These are phyloP conservation scores for Puccinia coronata DNA, from an alignment of 1,284 basidiomycete species.

Conservation along the genomic window DNA sequence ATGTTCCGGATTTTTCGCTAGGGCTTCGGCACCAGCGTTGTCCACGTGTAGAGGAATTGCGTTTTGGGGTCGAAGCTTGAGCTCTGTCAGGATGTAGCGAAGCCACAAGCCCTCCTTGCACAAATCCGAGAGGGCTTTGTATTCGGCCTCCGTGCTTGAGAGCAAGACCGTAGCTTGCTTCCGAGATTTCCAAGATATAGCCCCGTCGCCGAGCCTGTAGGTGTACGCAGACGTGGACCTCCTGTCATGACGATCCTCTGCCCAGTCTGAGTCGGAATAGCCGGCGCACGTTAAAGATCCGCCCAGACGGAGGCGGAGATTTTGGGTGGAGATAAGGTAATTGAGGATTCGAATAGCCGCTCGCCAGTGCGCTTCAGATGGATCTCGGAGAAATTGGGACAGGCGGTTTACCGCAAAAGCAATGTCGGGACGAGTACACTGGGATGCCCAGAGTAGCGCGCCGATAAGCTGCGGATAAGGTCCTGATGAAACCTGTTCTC, in stretches of 20 bases:
- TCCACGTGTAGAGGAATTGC: too few species aligned
- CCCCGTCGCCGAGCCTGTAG: too few species aligned
- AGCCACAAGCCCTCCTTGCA: too few species aligned
- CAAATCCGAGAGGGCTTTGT: too few species aligned
- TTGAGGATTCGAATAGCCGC: not conserved
- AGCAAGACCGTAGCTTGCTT: too few species aligned
- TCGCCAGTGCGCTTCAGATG: not conserved
- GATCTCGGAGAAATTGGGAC: constrained; percentile 16
- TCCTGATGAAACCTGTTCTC: not conserved
- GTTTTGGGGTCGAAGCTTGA: too few species aligned
- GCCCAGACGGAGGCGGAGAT: not conserved
- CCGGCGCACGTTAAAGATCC: not conserved
- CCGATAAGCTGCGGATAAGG: not conserved
- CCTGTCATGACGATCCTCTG: not conserved
- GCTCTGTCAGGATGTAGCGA: too few species aligned
- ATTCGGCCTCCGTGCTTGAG: too few species aligned
- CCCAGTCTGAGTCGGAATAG: not conserved
- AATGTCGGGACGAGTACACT: not conserved
- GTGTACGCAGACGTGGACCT: too few species aligned
- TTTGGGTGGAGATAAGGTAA: not conserved
- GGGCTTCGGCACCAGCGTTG: too few species aligned
- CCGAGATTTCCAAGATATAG: too few species aligned
- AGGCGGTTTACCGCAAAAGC: constrained; percentile 8
- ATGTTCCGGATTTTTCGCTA: too few species aligned
- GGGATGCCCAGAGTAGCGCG: not conserved